Conservation (phyloP, 192 early-diverging fungal genomes). For the Paraglomus brasilianum region DNA sequence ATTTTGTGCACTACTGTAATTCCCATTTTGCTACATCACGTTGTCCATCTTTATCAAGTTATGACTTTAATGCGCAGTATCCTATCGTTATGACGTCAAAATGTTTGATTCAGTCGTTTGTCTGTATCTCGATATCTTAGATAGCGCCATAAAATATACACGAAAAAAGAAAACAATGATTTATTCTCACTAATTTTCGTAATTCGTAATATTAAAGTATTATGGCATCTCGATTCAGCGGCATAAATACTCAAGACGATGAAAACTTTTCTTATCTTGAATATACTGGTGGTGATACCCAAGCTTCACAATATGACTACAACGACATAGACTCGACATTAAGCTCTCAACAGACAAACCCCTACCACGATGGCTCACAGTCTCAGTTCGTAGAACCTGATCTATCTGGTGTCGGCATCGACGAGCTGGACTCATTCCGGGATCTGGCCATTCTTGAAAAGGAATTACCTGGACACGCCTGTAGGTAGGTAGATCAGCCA, state of each 20-base stretch:
- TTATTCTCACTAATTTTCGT: no score
- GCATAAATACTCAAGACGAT: slow-evolving; percentile 36
- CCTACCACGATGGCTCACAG: slow-evolving; percentile 39
- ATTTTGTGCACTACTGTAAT: no score
- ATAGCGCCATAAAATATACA: no score
- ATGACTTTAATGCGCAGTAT: no score
- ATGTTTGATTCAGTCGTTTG: no score
- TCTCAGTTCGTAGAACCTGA: slow-evolving; percentile 45
- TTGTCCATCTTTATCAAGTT: no score
- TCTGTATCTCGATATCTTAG: no score
- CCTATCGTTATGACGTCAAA: no score
- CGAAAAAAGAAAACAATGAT: no score
- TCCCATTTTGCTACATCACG: no score
- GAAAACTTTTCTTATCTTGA: slow-evolving; percentile 59
- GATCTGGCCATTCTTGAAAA: slow-evolving; percentile 48
- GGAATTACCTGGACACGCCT: slow-evolving; percentile 79
- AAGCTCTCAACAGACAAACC: slow-evolving; percentile 36
- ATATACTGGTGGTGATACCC: slow-evolving; percentile 57
- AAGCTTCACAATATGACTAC: slow-evolving; percentile 69
- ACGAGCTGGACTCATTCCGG: slow-evolving; percentile 54
- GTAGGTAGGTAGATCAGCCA: slow-evolving; percentile 43
- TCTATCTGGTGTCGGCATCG: slow-evolving; percentile 46
- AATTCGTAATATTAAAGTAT: no score
- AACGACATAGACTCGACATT: slow-evolving; percentile 46
- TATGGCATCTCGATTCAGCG: slow-evolving; percentile 11